Evolutionary conservation across 768 basidiomycete genomes (phyloP).

Genomic region (Suillus brevipes): DNA sequence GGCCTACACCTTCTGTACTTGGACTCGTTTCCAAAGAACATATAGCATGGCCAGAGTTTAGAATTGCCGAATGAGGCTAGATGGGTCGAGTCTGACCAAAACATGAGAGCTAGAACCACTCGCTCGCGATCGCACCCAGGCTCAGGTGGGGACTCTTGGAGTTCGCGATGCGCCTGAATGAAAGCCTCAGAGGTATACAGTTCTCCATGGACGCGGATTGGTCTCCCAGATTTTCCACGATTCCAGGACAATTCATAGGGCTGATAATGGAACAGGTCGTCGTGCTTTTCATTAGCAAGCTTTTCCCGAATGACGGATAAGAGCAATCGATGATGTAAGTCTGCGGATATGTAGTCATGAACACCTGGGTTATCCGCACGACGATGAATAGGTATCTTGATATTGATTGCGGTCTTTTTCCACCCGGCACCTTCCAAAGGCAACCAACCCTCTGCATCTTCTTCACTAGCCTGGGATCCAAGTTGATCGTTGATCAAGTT

Average conservation of each 20-base stretch:
- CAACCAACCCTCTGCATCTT: not conserved
- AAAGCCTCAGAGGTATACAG: slow-evolving; percentile 20
- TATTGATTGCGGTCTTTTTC: slow-evolving; percentile 12
- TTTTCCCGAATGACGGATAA: slow-evolving; percentile 18
- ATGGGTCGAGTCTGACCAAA: slow-evolving; percentile 35
- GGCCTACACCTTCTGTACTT: slow-evolving; percentile 22
- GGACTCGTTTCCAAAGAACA: slow-evolving; percentile 24
- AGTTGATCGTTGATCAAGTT: slow-evolving; percentile 1
- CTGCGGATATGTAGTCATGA: not conserved
- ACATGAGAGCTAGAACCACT: slow-evolving; percentile 24
- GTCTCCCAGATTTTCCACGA: not conserved
- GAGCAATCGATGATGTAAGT: slow-evolving; percentile 16
- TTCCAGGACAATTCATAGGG: slow-evolving; percentile 22
- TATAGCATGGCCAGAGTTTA: slow-evolving; percentile 27
- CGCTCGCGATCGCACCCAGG: slow-evolving; percentile 16
- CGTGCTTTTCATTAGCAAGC: slow-evolving; percentile 10
- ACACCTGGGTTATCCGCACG: slow-evolving; percentile 7
- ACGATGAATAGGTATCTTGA: slow-evolving; percentile 14
- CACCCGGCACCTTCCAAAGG: slow-evolving; percentile 17
- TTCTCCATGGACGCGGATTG: slow-evolving; percentile 19
- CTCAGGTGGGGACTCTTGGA: slow-evolving; percentile 18
- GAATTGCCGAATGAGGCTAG: slow-evolving; percentile 32
- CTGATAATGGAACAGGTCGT: slow-evolving; percentile 20
- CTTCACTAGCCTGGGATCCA: not conserved
- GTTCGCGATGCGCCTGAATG: slow-evolving; percentile 17